These are phyloP conservation scores for Hsuehochloa calcarea DNA, from an alignment of 176 grass and related monocot species.

Conservation along the genomic window DNA sequence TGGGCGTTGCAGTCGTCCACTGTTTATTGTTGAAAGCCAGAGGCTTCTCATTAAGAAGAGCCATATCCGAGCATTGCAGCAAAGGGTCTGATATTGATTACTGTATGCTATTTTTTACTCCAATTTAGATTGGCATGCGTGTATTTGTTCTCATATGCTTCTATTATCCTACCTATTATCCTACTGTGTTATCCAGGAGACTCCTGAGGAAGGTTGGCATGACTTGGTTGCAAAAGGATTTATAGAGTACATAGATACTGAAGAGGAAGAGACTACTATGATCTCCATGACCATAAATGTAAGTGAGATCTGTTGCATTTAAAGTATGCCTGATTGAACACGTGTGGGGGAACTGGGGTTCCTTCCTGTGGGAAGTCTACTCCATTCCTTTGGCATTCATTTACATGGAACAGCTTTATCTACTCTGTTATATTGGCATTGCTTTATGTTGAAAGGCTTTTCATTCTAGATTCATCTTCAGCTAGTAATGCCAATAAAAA, in stretches of 20 bases:
- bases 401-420: background rate
- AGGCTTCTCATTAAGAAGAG: constrained; percentile 90
- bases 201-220: constrained; percentile 93
- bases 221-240: constrained; percentile 91
- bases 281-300: constrained; percentile 97
- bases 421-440: background rate
- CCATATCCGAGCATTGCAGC: constrained; percentile 84
- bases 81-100: constrained; percentile 58
- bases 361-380: background rate
- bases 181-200: constrained; percentile 61
- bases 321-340: constrained; percentile 22
- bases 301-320: constrained; percentile 37
- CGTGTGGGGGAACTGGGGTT: background rate
- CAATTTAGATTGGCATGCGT: constrained; percentile 8
- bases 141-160: constrained; percentile 34
- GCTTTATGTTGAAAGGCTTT: background rate
- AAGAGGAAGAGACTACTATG: constrained; percentile 98
- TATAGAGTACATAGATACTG: constrained; percentile 96
- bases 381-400: background rate
- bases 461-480: constrained; percentile 34
- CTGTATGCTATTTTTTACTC: constrained; percentile 13
- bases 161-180: constrained; percentile 8
- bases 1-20: constrained; percentile 89
- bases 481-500: constrained; percentile 29
- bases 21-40: constrained; percentile 96